Conservation (phyloP, 441 rosid species). For the Bruguiera hainesii region DNA sequence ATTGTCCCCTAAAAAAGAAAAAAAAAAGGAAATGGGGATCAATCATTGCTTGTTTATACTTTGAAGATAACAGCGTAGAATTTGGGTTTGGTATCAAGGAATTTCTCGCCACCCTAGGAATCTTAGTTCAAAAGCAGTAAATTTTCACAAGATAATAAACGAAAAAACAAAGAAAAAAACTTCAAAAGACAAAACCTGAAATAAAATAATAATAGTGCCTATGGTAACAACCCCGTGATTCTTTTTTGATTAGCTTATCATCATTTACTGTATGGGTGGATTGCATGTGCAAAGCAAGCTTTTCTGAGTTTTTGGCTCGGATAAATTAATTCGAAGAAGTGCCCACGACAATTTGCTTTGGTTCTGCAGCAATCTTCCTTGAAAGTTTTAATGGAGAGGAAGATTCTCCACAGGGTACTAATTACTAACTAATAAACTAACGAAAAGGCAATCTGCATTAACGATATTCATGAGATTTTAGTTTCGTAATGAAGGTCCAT, state of each 20-base stretch:
- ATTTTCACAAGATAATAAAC: neutral
- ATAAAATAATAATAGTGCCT: neutral
- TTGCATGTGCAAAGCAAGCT: constrained; percentile 12
- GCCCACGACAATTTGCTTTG: constrained; percentile 7
- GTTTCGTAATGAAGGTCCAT: no score
- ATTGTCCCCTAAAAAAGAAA: neutral
- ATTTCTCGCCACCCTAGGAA: constrained; percentile 43
- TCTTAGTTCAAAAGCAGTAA: constrained; percentile 22
- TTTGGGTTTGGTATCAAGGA: constrained; percentile 39
- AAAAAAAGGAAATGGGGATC: neutral
- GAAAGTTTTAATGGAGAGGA: no score
- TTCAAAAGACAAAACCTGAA: neutral
- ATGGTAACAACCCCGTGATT: constrained; percentile 13
- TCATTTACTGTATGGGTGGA: constrained; percentile 19
- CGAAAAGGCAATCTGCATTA: no score
- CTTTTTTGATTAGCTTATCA: constrained; percentile 15
- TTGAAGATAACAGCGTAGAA: constrained; percentile 44
- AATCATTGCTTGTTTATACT: constrained; percentile 46
- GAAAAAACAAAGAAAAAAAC: neutral
- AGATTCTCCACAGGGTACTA: no score
- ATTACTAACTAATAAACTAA: no score
- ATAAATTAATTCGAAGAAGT: constrained; percentile 7
- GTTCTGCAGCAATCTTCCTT: neutral
- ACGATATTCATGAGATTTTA: no score
- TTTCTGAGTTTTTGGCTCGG: neutral